These are phyloP conservation scores for Pseudoperonospora humuli DNA, from an alignment of 352 stramenopile species.

Conservation along the genomic window DNA sequence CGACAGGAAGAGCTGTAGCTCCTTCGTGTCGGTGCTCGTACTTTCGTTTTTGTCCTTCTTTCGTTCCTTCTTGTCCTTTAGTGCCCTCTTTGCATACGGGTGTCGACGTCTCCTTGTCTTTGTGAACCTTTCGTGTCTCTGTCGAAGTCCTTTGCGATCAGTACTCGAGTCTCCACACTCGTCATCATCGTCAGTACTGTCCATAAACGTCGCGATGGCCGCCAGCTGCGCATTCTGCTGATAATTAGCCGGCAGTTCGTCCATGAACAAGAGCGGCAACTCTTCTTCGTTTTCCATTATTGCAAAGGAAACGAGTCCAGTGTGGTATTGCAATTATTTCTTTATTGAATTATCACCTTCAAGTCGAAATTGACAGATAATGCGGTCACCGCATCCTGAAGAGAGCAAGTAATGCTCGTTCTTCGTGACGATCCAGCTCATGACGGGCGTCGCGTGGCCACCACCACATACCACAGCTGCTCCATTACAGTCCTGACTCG, in stretches of 20 bases:
- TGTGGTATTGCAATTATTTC: neutral
- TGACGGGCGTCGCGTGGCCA: too few species aligned
- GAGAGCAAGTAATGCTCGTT: too few species aligned
- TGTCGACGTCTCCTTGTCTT: constrained; percentile 8
- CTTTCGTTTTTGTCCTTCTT: neutral
- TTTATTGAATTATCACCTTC: too few species aligned
- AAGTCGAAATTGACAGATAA: too few species aligned
- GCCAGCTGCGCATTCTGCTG: constrained; percentile 57
- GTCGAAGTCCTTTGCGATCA: constrained; percentile 7
- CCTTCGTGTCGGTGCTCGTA: constrained; percentile 25
- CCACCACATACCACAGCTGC: too few species aligned
- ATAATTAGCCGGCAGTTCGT: constrained; percentile 53
- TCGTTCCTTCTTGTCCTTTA: constrained; percentile 2
- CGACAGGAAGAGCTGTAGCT: constrained; percentile 50
- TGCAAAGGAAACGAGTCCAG: too few species aligned
- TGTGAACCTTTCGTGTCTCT: neutral
- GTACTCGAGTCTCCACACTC: neutral
- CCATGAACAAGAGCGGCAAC: constrained; percentile 78
- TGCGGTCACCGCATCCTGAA: too few species aligned
- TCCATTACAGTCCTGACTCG: too few species aligned
- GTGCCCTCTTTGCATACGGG: constrained; percentile 19
- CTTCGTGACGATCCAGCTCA: too few species aligned
- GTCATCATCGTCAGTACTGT: constrained; percentile 31
- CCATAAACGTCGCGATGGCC: constrained; percentile 71
- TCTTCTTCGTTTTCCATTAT: constrained; percentile 42